Evolutionary conservation across 163 green algal genomes (phyloP).

Genomic region (Scenedesmus sp.): DNA sequence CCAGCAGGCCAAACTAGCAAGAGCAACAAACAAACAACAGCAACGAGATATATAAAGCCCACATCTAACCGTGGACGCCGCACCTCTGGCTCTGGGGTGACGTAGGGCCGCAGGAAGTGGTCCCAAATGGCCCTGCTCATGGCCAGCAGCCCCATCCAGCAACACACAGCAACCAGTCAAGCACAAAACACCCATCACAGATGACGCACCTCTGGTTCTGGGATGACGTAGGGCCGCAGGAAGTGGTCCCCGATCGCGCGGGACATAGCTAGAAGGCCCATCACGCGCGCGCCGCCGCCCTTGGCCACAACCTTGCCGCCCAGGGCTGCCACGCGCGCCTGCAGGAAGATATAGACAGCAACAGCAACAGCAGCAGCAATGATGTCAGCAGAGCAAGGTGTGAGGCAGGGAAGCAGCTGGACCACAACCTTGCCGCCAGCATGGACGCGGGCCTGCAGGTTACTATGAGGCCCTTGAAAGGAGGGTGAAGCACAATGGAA

Average conservation of each 20-base stretch:
- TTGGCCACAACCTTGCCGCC: conserved; percentile 91
- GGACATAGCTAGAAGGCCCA: conserved; percentile 71
- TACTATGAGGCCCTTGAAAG: no score
- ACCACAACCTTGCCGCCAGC: no score
- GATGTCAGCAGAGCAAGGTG: no score
- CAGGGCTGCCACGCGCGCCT: conserved; percentile 85
- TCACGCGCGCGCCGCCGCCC: conserved; percentile 78
- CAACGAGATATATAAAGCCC: background rate
- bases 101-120: conserved; percentile 64
- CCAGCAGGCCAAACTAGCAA: no score
- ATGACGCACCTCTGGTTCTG: conserved; percentile 63
- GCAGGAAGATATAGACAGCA: conserved; percentile 16
- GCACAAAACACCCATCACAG: background rate
- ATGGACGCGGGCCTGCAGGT: no score
- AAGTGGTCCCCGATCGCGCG: conserved; percentile 71
- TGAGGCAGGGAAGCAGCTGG: no score
- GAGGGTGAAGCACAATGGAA: no score
- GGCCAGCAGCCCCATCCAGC: conserved; percentile 65
- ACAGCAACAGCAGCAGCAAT: background rate
- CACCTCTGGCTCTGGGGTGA: conserved; percentile 71
- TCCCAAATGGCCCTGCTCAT: conserved; percentile 71
- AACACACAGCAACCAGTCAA: background rate
- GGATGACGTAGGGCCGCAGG: conserved; percentile 66
- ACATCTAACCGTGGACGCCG: no score
- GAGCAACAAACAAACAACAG: background rate